Evolutionary conservation across 2,329 filamentous ascomycete species (phyloP).

Genomic region (Cytospora piceicola): DNA sequence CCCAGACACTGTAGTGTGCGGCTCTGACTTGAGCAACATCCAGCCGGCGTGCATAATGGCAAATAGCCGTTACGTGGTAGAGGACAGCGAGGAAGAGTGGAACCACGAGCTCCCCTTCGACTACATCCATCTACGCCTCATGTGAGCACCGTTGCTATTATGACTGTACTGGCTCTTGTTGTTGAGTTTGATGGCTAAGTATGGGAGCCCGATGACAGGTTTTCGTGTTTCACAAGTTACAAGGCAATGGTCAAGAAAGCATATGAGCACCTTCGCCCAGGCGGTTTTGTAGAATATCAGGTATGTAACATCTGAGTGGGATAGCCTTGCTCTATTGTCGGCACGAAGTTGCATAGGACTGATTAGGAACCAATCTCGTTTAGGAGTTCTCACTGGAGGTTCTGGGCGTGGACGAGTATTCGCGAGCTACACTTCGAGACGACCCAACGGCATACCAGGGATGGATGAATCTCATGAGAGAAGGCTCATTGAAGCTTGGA

Average conservation of each 20-base stretch:
- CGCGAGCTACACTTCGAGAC: conserved; percentile 40
- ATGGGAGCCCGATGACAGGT: not conserved
- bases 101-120: conserved; percentile 56
- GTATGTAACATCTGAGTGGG: conserved; percentile 45
- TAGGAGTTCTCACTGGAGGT: conserved; percentile 7
- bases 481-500: conserved; percentile 43
- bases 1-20: conserved; percentile 60
- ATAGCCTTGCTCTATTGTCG: not conserved
- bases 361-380: conserved; percentile 15
- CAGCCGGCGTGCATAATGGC: conserved; percentile 67
- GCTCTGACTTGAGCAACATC: conserved; percentile 69
- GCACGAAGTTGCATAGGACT: conserved; percentile 46
- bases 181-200: not conserved
- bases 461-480: conserved; percentile 47
- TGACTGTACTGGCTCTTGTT: not conserved
- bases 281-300: conserved; percentile 59
- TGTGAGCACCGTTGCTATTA: not conserved
- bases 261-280: conserved; percentile 51
- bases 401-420: not conserved
- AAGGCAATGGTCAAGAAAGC: conserved; percentile 55
- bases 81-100: conserved; percentile 62
- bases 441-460: conserved; percentile 42
- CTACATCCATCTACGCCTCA: conserved; percentile 57
- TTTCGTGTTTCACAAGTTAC: conserved; percentile 1
- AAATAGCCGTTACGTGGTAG: conserved; percentile 76